Evolutionary conservation across 1,284 basidiomycete genomes (phyloP).

Genomic region (Pyrrhoderma noxium): DNA sequence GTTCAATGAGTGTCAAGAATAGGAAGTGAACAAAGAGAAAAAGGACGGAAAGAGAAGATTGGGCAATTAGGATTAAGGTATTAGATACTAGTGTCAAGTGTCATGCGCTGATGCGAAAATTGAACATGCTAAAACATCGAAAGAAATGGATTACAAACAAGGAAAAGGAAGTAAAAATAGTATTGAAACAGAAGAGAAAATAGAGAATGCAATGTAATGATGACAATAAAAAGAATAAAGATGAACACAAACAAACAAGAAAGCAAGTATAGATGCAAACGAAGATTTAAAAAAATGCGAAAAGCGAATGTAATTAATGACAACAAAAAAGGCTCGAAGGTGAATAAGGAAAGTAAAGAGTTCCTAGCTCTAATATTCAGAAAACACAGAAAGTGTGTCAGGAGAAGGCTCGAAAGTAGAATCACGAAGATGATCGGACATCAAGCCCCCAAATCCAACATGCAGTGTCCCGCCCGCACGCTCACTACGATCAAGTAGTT

Average conservation of each 20-base stretch:
- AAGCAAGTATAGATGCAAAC: not conserved
- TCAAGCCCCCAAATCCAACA: slow-evolving; percentile 31
- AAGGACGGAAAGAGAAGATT: too few relatives aligned
- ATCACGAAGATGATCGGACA: slow-evolving; percentile 37
- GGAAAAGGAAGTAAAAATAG: not conserved
- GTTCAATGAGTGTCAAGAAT: not conserved
- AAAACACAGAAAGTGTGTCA: slow-evolving; percentile 11
- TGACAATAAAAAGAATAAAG: not conserved
- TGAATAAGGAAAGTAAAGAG: not conserved
- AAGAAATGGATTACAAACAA: slow-evolving; percentile 1
- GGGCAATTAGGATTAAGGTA: too few relatives aligned
- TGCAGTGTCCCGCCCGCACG: slow-evolving; percentile 64
- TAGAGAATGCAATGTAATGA: not conserved
- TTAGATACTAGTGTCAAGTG: too few relatives aligned
- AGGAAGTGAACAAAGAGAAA: not conserved
- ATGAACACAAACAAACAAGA: not conserved
- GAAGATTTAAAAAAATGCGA: not conserved
- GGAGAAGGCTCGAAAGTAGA: slow-evolving; percentile 8
- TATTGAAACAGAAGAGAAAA: not conserved
- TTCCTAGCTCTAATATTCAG: slow-evolving; percentile 10
- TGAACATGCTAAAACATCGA: too few relatives aligned
- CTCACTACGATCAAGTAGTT: slow-evolving; percentile 54
- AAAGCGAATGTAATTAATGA: not conserved
- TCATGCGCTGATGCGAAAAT: too few relatives aligned
- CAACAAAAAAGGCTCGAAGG: slow-evolving; percentile 1